A percentile compares a stretch with the other conserved stretches of the same genome.
phyloP scores from a whole-genome alignment of 164 flowering plant species.

The Nymphaea thermarum region DNA sequence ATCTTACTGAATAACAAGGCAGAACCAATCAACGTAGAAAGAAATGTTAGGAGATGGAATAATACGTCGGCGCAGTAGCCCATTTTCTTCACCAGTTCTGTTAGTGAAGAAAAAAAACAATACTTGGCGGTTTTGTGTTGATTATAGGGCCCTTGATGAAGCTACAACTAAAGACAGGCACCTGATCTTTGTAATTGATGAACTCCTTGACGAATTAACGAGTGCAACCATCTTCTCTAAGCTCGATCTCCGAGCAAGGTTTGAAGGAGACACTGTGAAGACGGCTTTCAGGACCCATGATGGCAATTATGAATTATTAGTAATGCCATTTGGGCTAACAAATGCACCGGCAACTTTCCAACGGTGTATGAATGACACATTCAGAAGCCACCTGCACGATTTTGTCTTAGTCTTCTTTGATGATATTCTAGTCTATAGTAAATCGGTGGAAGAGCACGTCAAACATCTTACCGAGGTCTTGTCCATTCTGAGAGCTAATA shows the following conservation, averaged over 20 bases:
- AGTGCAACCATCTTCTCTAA: constrained; percentile 2
- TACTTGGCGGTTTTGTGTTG: background rate
- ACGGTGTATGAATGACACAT: constrained; percentile 1
- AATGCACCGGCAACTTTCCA: constrained; percentile 5
- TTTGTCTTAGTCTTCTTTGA: constrained; percentile 4
- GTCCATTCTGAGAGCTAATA: background rate
- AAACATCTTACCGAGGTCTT: background rate
- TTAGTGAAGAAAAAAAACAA: background rate
- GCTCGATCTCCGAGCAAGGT: background rate
- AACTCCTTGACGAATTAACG: background rate
- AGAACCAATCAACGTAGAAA: background rate
- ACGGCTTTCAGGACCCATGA: background rate
- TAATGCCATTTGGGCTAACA: background rate
- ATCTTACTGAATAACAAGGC: background rate
- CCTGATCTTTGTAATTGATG: background rate
- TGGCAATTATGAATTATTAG: constrained; percentile 2
- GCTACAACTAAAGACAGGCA: constrained; percentile 1
- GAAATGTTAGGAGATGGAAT: background rate
- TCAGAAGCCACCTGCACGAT: background rate
- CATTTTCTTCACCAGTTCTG: constrained; percentile 1
- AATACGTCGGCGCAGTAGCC: background rate
- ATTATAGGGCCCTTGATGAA: background rate
- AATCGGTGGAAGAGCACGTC: background rate
- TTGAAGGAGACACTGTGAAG: constrained; percentile 1
- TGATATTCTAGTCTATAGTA: constrained; percentile 4